Base-by-base conservation (phyloP, 768 basidiomycete species). In the Lactarius akahatsu region DNA sequence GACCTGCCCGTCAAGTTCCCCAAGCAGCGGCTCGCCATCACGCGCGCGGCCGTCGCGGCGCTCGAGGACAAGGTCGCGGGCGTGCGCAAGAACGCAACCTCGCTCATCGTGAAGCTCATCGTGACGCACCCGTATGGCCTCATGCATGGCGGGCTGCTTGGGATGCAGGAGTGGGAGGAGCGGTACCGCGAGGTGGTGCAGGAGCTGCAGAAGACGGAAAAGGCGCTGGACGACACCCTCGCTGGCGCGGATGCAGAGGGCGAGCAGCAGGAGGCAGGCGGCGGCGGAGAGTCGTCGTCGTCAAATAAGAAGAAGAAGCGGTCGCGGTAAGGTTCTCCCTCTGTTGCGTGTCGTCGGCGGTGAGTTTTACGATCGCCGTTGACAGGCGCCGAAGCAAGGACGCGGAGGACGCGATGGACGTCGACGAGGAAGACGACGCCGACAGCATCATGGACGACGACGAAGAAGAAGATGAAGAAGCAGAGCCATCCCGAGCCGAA, bases 61-160 rank as follows among this genome's bases (percentile, higher is more conserved):
- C 80, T 99, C 57, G 88, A 94, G 70, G 96, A 98, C 79, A 98
- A 98, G 77, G 88, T 86, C 2, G 85, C 92, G 23, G 86, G 83
- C 7, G 96, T 96, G n/a, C 83, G 97, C 71, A 92, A 93, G 77
- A 85, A 84, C 59, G 90, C 95, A 23, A 88, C 91, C 55, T 82
- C 86, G 23, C 78, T 98, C 32, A 77, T 98, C 26, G 84, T 85
- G 55, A 86, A 86, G 72, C 80, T 98, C 32, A 77, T 98, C 57
- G 65, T 82, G 64, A 98, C 96, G 0, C 96, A 99, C 77, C 96
- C 96, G 4, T 98, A 92, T 75, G 90, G 89, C 0, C 71, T 86
- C 18, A 83, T 90, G 78, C 88, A 96, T 72, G 96, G 95, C 0
- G 96, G 95, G 1, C 82, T 84, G 55, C 78, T 99, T 59, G 85